These are phyloP conservation scores for Nematodospora valgi DNA, from an alignment of 805 yeast species.

Conservation along the genomic window DNA sequence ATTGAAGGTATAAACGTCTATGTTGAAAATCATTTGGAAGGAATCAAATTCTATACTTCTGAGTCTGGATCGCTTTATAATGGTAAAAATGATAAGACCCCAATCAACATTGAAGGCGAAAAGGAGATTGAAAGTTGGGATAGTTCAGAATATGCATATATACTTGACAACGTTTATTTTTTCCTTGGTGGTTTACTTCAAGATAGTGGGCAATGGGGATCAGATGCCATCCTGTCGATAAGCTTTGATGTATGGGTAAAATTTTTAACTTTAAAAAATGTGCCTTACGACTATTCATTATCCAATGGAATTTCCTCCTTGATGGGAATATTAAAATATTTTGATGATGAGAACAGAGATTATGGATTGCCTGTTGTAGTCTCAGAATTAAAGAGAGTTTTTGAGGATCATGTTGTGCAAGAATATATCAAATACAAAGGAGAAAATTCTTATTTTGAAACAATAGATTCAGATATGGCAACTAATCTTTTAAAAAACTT, in stretches of 20 bases:
- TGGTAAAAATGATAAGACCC: conserved; percentile 32
- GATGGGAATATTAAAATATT: conserved; percentile 50
- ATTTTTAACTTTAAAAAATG: conserved; percentile 46
- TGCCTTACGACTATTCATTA: conserved; percentile 59
- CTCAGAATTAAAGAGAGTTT: conserved; percentile 23
- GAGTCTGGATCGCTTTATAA: conserved; percentile 37
- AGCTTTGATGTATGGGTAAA: conserved; percentile 44
- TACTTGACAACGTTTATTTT: conserved; percentile 49
- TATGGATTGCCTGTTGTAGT: conserved; percentile 43
- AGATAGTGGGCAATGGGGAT: conserved; percentile 48
- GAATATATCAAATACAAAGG: conserved; percentile 26
- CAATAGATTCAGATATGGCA: conserved; percentile 20
- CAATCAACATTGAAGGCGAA: conserved; percentile 37
- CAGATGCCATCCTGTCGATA: conserved; percentile 34
- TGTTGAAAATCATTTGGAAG: conserved; percentile 31
- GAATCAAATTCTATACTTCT: conserved; percentile 44
- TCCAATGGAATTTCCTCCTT: conserved; percentile 54
- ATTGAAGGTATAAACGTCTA: conserved; percentile 42
- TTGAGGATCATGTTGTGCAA: conserved; percentile 27
- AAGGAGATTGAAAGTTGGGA: conserved; percentile 53
- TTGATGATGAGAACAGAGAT: conserved; percentile 53
- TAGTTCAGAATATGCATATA: conserved; percentile 38
- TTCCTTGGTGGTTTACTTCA: conserved; percentile 52
- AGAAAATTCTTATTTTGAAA: conserved; percentile 34
- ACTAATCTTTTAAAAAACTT: conserved; percentile 33